Base-by-base conservation (phyloP, 2,329 filamentous ascomycete genomes). In the Pseudocercospora macadamiae region DNA sequence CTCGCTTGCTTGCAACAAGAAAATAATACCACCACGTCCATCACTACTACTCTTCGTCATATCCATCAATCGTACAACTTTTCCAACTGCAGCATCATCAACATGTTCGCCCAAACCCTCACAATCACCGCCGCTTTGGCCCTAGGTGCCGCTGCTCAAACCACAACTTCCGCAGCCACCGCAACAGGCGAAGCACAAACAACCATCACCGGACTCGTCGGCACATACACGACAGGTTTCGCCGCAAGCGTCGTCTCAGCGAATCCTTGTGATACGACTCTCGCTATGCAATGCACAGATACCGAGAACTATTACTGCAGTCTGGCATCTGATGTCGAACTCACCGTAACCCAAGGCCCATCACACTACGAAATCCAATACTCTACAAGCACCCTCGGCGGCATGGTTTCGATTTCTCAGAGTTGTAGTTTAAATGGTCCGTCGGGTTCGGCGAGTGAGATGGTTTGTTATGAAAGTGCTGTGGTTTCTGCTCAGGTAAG, bases 331-430 rank as follows among this genome's bases (percentile, higher is more conserved):
- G 37, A 58, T 16, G 36, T 51, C 39, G 49, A 53, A 56, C 42
- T 64, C 47, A 55, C 51, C 4, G 55, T 59, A n/a, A 58, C 59
- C 10, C 54, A 60, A 51, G 34, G 54, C 8, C 59, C 59, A 26
- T 39, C 44, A 26, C 45, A 48, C 3, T 59, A 61, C 42, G 56
- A 49, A 9, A 54, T 59, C 12, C 25, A 30, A n/a, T 59, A 59
- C 51, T 51, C 56, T 10, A 59, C 56, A 6, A 54, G 51, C 25
- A 54, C 51, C 28, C 32, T 49, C 16, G 56, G 56, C 18, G 56
- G 30, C 12, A n/a, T 49, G n/a, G 39, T 47, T n/a, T 48, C 42
- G 1, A 30, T 59, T 25, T 45, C 39, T 10, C 32, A 59, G 34
- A 49, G 39, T 5, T 59, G 56, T n/a, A 52, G 54, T 34, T 37